These are phyloP conservation scores for Talaromyces thailandensis DNA, from an alignment of 495 filamentous ascomycete genomes.

Conservation along the genomic window DNA sequence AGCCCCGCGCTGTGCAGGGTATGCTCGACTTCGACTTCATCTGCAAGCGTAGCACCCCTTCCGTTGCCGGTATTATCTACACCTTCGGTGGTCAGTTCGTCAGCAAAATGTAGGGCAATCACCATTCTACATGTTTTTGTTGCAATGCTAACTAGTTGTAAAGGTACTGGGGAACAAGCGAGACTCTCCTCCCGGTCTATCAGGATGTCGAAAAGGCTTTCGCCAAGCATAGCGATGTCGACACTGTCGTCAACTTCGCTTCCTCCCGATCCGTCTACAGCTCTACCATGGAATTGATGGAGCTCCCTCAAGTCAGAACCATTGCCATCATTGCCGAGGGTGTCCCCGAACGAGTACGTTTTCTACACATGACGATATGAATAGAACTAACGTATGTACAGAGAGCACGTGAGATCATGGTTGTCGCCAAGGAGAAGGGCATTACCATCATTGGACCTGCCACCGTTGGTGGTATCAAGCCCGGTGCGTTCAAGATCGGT, in stretches of 20 bases:
- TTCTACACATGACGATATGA: background rate
- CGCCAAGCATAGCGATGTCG: slow-evolving; percentile 94
- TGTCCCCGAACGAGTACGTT: slow-evolving; percentile 89
- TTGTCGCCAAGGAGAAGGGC: slow-evolving; percentile 93
- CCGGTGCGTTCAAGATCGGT: slow-evolving; percentile 97
- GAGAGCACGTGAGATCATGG: slow-evolving; percentile 94
- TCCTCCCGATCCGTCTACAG: slow-evolving; percentile 96
- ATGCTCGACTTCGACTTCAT: slow-evolving; percentile 99
- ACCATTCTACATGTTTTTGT: too few species aligned
- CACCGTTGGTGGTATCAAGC: slow-evolving; percentile 98
- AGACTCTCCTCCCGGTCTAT: slow-evolving; percentile 97
- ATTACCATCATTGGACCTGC: slow-evolving; percentile 98
- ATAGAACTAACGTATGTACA: slow-evolving; percentile 18
- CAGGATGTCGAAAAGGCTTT: slow-evolving; percentile 90
- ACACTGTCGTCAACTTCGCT: slow-evolving; percentile 98
- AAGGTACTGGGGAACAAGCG: slow-evolving; percentile 97
- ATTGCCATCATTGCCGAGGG: slow-evolving; percentile 99
- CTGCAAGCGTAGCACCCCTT: slow-evolving; percentile 94
- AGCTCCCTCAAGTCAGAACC: slow-evolving; percentile 90
- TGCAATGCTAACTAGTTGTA: background rate
- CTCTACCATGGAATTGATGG: slow-evolving; percentile 97
- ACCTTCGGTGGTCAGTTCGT: slow-evolving; percentile 99
- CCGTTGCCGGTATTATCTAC: slow-evolving; percentile 98
- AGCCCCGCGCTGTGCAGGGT: slow-evolving; percentile 95
- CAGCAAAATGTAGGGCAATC: slow-evolving; percentile 86